Conservation (phyloP, 768 basidiomycete species). For the Suillus ampliporus region DNA sequence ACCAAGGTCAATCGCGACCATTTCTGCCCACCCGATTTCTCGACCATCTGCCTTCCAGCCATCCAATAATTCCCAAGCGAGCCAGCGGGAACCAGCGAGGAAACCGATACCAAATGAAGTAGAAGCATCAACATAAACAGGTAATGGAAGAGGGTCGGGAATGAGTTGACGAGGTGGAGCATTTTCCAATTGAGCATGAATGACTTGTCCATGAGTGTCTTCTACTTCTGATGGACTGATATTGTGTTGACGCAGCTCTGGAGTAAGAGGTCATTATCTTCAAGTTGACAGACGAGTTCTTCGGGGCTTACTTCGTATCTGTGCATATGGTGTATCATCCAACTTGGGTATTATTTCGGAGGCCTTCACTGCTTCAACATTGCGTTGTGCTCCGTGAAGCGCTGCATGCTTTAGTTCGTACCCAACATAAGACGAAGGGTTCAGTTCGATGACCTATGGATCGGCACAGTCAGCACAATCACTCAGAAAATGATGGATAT, state of each 20-base stretch:
- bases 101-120: no score
- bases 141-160: no score
- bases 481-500: not conserved
- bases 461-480: not conserved
- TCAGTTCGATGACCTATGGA: not conserved
- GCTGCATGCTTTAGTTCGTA: constrained; percentile 3
- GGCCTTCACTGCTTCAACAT: not conserved
- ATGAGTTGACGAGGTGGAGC: not conserved
- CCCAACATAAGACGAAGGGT: not conserved
- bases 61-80: no score
- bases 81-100: no score
- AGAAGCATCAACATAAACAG: no score
- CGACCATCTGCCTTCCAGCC: no score
- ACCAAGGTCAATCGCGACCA: no score
- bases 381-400: not conserved
- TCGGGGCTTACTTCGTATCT: not conserved
- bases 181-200: not conserved
- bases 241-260: not conserved
- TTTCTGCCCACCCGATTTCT: no score
- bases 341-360: not conserved
- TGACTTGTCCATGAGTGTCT: not conserved
- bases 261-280: not conserved
- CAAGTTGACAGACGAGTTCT: not conserved
- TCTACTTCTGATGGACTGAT: not conserved
- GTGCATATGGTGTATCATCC: not conserved